Base-by-base conservation (phyloP, 140 eudicot species). In the Senecio squalidus region DNA sequence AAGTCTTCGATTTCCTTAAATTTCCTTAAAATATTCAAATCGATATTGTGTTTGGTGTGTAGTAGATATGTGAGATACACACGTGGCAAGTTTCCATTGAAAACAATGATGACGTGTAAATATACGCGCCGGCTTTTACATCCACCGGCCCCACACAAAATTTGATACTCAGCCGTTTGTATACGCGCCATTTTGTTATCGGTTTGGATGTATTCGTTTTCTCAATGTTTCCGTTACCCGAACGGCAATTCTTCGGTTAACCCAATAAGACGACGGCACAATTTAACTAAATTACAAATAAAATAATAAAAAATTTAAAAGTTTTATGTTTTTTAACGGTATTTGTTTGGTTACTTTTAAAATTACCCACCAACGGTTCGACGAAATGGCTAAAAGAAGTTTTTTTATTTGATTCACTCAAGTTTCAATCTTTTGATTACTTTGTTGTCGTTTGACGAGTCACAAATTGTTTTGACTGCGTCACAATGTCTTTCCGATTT, bases 21-120 rank as follows among this genome's bases (percentile, higher is more conserved):
- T 31, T 6, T 45, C 17, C 33, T n/a, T 58, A 58, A 36, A 58
- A 9, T 59, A 60, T 51, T 51, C 6, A 23, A 60, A 40, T 20
- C 38, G 75, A 70, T 39, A 50, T 1, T 31, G 5, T 0, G 59
- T 68, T 60, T 70, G 69, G 75, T 70, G 74, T 40, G 75, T 70
- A 60, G 75, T 70, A 59, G 75, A 60, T 70, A 39, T 29, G 23
- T n/a, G 36, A 69, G 61, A 27, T 21, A 46, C 67, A 60, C 69
- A 70, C 69, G 31, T 70, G 64, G 48, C 75, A 5, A 50, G 48
- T n/a, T 52, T 25, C 26, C 23, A 70, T 70, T 70, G 63, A 55
- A 4, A 62, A 9, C 11, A 10, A 17, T 23, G 48, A 4, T 70
- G 46, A 70, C 57, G 75, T 70, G 75, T 60, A 56, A 8, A 0